These are phyloP conservation scores for Lipomyces mesembrius DNA, from an alignment of 805 yeast species.

Conservation along the genomic window DNA sequence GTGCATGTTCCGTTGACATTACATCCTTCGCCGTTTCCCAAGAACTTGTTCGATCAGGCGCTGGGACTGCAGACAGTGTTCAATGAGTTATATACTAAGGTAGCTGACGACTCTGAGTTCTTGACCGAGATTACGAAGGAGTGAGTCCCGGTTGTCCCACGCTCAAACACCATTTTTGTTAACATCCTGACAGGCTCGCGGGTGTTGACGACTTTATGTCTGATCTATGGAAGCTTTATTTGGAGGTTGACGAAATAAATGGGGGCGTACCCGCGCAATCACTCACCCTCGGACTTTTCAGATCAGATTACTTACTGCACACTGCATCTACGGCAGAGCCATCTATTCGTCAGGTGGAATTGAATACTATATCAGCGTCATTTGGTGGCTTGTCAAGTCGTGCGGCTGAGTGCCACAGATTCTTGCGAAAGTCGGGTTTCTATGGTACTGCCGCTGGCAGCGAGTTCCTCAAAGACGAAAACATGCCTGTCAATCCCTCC, in stretches of 20 bases:
- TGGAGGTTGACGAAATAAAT: conserved; percentile 49
- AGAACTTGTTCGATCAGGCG: conserved; percentile 66
- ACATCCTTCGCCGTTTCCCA: conserved; percentile 88
- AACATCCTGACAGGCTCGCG: conserved; percentile 51
- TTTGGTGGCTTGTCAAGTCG: conserved; percentile 88
- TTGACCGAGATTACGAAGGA: conserved; percentile 59
- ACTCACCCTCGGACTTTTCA: conserved; percentile 77
- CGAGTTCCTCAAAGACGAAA: conserved; percentile 30
- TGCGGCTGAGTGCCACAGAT: conserved; percentile 76
- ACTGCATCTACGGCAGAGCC: conserved; percentile 45
- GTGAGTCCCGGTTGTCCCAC: conserved; percentile 16
- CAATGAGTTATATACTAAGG: conserved; percentile 73
- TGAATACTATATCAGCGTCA: conserved; percentile 93
- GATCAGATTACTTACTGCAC: conserved; percentile 86
- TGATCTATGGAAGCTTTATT: conserved; percentile 65
- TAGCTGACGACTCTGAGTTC: conserved; percentile 67
- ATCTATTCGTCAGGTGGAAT: conserved; percentile 87
- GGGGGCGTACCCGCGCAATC: conserved; percentile 61
- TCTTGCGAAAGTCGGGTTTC: conserved; percentile 40
- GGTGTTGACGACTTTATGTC: conserved; percentile 81
- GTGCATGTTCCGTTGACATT: conserved; percentile 84
- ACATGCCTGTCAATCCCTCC: conserved; percentile 72
- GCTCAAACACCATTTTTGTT: background rate
- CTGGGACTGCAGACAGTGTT: conserved; percentile 65
- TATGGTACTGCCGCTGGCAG: conserved; percentile 4